Evolutionary conservation across 2,329 filamentous ascomycete genomes (phyloP), one percentile per base, ranked within the genome.

Genomic region (Xylaria sp.): DNA sequence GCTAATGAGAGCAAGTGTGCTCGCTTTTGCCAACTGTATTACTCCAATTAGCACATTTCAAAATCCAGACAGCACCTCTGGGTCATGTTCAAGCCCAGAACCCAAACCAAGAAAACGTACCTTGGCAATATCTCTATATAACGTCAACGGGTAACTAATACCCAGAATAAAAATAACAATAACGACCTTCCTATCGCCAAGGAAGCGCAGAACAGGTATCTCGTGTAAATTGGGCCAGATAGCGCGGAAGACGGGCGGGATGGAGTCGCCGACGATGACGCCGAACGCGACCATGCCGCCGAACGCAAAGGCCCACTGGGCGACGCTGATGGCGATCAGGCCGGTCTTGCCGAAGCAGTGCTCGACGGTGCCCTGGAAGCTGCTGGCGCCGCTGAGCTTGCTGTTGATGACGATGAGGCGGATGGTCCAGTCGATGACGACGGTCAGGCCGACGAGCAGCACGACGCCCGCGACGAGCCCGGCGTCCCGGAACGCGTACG

Each of bases 221-320:
- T 89, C 84, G 47, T 83, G 82, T 67, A 98, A 78, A 2, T 88
- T 88, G 0, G 96, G 94, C 83, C 95, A 97, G 4, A 98, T 80
- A 4, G 94, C 93, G 56, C 85, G 82, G 75, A 98, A 80, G 56
- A 99, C 96, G 79, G 94, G 93, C 3, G 96, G 96, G 77, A 99
- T 98, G 0, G 93, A 94, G 79, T 99, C 96, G 68, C 96, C 96
- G 9, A 99, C 92, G 76, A 99, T 98, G 76, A 99, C 94, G 73
- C 94, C 96, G 80, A 98, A 99, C 14, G 96, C 96, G 64, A 99
- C 89, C 96, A 99, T 99, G 72, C 96, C 96, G 65, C 96, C 96
- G 83, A 98, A 99, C 2, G 96, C 96, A 85, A 99, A 99, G 32
- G 93, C 91, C 95, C 95, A 99, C 83, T 99, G 96, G 58, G 96